A percentile compares a stretch with the other conserved stretches of the same genome.
Evolutionary conservation across 2,329 filamentous ascomycete genomes (phyloP).

Genomic region (Nothopassalora personata): DNA sequence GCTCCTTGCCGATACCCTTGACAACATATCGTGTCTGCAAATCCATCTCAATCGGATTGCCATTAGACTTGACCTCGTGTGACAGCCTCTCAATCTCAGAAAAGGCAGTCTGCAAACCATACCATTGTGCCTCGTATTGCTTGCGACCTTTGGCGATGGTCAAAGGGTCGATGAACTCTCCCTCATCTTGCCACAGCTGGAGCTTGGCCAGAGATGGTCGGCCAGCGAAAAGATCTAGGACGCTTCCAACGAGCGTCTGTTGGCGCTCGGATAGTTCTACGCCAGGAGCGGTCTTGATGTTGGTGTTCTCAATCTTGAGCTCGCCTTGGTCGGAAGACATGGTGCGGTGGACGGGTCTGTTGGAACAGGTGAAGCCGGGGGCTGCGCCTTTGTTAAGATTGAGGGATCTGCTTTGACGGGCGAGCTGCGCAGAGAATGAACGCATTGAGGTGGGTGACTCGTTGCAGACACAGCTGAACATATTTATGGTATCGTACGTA

Average conservation of each 20-base stretch:
- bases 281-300: conserved; percentile 49
- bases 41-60: conserved; percentile 57
- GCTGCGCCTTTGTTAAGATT: neutral
- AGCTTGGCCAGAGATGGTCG: conserved; percentile 55
- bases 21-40: conserved; percentile 50
- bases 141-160: conserved; percentile 53
- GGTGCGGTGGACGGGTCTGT: neutral
- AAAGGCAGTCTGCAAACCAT: conserved; percentile 56
- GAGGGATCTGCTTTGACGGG: neutral
- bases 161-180: conserved; percentile 54
- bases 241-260: conserved; percentile 51
- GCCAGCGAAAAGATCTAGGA: conserved; percentile 60
- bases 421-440: neutral
- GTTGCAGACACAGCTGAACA: no score
- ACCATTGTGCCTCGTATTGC: conserved; percentile 51
- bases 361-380: neutral
- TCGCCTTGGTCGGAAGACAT: conserved; percentile 28
- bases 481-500: no score
- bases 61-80: conserved; percentile 49
- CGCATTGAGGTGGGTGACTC: neutral
- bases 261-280: conserved; percentile 48
- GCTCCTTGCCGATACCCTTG: conserved; percentile 50
- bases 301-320: conserved; percentile 50
- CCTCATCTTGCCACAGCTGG: conserved; percentile 54
- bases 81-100: conserved; percentile 52